Conservation (phyloP, 78 protist genomes). For the Tieghemostelium lacteum region DNA sequence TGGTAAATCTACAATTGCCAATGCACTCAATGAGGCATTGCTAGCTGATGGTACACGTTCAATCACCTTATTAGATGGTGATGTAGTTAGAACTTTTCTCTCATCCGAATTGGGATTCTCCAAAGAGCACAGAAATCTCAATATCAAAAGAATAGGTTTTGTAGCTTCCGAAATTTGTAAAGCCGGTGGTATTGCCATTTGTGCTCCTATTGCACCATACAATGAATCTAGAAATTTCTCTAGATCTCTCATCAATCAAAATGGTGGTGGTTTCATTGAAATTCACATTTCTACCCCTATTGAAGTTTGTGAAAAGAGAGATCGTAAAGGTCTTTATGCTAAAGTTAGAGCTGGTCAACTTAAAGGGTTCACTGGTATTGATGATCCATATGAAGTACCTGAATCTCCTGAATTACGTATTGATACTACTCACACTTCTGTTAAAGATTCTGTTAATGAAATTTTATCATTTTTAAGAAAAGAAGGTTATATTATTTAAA, state of each 20-base stretch:
- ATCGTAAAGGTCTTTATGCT: constrained; percentile 83
- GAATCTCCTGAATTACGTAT: constrained; percentile 69
- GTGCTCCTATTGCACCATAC: constrained; percentile 86
- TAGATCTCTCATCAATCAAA: constrained; percentile 14
- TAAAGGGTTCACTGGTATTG: constrained; percentile 83
- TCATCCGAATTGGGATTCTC: constrained; percentile 67
- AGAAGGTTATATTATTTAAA: constrained; percentile 48
- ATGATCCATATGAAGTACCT: constrained; percentile 84
- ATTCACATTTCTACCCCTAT: constrained; percentile 75
- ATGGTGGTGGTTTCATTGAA: constrained; percentile 73
- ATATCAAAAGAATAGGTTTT: constrained; percentile 76
- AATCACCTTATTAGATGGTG: constrained; percentile 72
- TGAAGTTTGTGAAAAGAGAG: constrained; percentile 78
- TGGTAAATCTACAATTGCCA: constrained; percentile 82
- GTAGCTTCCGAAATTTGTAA: constrained; percentile 71
- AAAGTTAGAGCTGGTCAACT: constrained; percentile 78
- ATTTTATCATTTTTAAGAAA: constrained; percentile 52
- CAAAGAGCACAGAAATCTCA: constrained; percentile 73
- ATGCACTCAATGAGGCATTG: constrained; percentile 60
- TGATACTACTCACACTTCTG: constrained; percentile 57
- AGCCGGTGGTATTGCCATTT: constrained; percentile 78
- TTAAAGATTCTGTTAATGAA: constrained; percentile 29
- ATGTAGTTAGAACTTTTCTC: constrained; percentile 67
- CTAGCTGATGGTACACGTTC: constrained; percentile 42
- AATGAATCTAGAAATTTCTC: constrained; percentile 22